Conservation (phyloP, 257 asterid species). For the Ocimum tenuiflorum region DNA sequence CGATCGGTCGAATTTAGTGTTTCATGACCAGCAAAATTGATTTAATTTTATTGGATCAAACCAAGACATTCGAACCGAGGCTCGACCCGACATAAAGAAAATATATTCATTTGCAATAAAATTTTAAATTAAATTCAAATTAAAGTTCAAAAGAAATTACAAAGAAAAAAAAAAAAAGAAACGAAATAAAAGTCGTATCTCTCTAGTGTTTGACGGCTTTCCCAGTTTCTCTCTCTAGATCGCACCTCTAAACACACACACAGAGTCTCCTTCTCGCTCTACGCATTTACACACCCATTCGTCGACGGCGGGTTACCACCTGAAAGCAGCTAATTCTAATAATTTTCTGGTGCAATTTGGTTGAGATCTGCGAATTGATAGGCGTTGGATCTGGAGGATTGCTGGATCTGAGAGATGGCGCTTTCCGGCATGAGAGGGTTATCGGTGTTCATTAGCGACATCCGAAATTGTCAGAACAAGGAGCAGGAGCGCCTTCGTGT, state of each 20-base stretch:
- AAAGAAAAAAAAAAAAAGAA: background rate
- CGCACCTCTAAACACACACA: conserved; percentile 41
- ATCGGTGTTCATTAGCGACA: conserved; percentile 95
- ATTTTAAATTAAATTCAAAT: background rate
- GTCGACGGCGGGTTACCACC: conserved; percentile 5
- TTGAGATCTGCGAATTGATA: conserved; percentile 27
- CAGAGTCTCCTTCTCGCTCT: conserved; percentile 30
- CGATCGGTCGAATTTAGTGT: no score
- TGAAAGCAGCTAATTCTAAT: background rate
- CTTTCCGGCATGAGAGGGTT: conserved; percentile 98
- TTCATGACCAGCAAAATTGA: no score
- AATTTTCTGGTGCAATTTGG: background rate
- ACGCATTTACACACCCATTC: background rate
- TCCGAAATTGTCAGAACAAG: conserved; percentile 92
- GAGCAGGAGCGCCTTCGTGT: conserved; percentile 97
- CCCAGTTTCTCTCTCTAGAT: conserved; percentile 64
- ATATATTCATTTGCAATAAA: background rate
- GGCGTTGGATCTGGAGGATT: conserved; percentile 50
- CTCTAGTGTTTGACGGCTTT: conserved; percentile 55
- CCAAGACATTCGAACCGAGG: background rate
- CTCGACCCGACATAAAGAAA: background rate
- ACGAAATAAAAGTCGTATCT: conserved; percentile 47
- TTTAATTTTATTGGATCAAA: no score
- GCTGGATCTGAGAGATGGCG: conserved; percentile 86
- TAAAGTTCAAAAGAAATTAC: background rate